Percentiles rank a stretch among this genome's conserved stretches.
Evolutionary conservation across 2,329 filamentous ascomycete species (phyloP).

Genomic region (Scedosporium dehoogii): DNA sequence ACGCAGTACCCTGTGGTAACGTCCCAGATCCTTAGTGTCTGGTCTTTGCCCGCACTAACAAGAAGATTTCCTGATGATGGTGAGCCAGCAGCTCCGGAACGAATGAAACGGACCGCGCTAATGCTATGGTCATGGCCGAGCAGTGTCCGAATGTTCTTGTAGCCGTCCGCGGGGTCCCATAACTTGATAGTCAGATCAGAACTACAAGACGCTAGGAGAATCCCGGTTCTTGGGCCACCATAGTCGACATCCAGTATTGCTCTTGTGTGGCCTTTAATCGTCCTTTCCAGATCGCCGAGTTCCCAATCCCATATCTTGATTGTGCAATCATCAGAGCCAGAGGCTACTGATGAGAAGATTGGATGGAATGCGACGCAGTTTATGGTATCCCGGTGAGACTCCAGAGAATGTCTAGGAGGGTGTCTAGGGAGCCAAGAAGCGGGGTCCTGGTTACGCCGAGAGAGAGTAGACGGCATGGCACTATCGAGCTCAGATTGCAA

Average conservation of each 20-base stretch:
- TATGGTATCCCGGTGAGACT: constrained; percentile 72
- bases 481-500: constrained; percentile 79
- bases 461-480: constrained; percentile 66
- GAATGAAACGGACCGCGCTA: constrained; percentile 79
- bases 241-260: constrained; percentile 84
- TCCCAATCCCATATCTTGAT: constrained; percentile 99
- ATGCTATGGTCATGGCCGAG: constrained; percentile 90
- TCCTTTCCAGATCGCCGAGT: constrained; percentile 78
- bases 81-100: constrained; percentile 51
- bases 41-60: constrained; percentile 77
- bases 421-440: constrained; percentile 76
- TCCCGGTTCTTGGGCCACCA: constrained; percentile 72
- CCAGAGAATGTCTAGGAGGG: constrained; percentile 70
- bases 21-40: constrained; percentile 82
- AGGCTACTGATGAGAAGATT: constrained; percentile 80
- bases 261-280: constrained; percentile 86
- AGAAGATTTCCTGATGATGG: constrained; percentile 68
- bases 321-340: constrained; percentile 82
- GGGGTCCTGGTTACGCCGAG: constrained; percentile 74
- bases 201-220: constrained; percentile 62
- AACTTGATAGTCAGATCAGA: constrained; percentile 89
- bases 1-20: constrained; percentile 87
- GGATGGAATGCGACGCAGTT: constrained; percentile 90
- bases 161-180: constrained; percentile 86
- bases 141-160: constrained; percentile 89